phyloP scores from a whole-genome alignment of 78 protist species.

The Dictyostelium firmibasis region DNA sequence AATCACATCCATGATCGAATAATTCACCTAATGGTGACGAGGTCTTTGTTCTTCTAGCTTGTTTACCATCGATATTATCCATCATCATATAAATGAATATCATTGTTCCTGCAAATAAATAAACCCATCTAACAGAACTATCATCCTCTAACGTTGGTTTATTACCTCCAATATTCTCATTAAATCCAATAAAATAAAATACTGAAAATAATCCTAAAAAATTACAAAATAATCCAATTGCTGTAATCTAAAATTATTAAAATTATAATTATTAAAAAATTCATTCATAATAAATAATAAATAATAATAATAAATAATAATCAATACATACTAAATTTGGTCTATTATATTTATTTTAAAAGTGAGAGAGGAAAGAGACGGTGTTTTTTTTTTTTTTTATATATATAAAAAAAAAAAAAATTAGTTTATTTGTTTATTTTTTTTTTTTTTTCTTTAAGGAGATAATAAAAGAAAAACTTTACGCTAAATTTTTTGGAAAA shows the following conservation, averaged over 20 bases:
- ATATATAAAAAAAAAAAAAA: not conserved
- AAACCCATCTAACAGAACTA: slow-evolving; percentile 32
- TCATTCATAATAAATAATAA: no score
- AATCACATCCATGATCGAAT: slow-evolving; percentile 77
- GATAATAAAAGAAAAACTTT: not conserved
- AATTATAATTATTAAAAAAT: not conserved
- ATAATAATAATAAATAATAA: no score
- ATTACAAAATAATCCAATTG: slow-evolving; percentile 68
- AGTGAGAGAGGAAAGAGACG: not conserved
- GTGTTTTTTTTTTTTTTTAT: not conserved
- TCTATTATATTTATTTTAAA: not conserved
- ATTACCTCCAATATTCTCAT: not conserved
- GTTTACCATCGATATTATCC: slow-evolving; percentile 84
- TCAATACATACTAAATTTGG: slow-evolving; percentile 38
- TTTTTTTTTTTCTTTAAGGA: not conserved
- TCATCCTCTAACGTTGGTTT: not conserved
- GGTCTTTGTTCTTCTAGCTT: slow-evolving; percentile 74
- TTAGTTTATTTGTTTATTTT: not conserved
- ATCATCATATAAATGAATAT: slow-evolving; percentile 73
- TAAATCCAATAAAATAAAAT: slow-evolving; percentile 16
- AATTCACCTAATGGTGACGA: slow-evolving; percentile 78
- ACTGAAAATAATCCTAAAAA: slow-evolving; percentile 29
- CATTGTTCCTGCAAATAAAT: slow-evolving; percentile 26
- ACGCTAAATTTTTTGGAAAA: slow-evolving; percentile 52
- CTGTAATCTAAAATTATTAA: slow-evolving; percentile 32